Percentiles rank a stretch among this genome's conserved stretches.
Conservation (phyloP, 371 early-diverging fungal genomes). For the Apophysomyces trapeziformis region DNA sequence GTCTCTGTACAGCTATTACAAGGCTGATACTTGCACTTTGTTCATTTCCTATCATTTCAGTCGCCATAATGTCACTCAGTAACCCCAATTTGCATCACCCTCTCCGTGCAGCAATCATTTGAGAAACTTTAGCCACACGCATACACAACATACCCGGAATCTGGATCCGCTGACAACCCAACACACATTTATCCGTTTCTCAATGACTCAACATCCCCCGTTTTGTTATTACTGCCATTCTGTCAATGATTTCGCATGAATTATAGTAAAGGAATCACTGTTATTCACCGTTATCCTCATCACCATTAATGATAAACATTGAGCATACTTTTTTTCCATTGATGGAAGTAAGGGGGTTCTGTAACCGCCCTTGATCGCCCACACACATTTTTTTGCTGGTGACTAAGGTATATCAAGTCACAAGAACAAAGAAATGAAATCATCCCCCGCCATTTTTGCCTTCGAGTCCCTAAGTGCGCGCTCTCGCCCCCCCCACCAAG, state of each 20-base stretch:
- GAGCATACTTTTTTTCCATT: not conserved
- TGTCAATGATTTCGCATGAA: no score
- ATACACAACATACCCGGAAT: not conserved
- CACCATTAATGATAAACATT: no score
- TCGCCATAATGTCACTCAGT: no score
- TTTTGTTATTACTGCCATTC: no score
- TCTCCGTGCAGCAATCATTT: not conserved
- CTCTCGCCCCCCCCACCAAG: no score
- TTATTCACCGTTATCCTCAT: no score
- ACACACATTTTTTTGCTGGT: not conserved
- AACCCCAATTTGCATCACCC: constrained; percentile 7
- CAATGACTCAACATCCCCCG: no score
- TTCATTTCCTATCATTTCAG: no score
- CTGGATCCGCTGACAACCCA: no score
- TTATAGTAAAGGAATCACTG: no score
- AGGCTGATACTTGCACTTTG: not conserved
- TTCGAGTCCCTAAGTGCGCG: no score
- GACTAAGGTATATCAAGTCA: not conserved
- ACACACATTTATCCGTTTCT: no score
- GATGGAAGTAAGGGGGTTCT: not conserved
- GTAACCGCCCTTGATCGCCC: not conserved
- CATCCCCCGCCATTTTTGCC: not conserved
- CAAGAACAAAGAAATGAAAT: not conserved
- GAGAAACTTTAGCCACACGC: constrained; percentile 4
- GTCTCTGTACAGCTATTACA: not conserved